phyloP scores from a whole-genome alignment of 164 flowering plant genomes.

The Cinnamomum chago region DNA sequence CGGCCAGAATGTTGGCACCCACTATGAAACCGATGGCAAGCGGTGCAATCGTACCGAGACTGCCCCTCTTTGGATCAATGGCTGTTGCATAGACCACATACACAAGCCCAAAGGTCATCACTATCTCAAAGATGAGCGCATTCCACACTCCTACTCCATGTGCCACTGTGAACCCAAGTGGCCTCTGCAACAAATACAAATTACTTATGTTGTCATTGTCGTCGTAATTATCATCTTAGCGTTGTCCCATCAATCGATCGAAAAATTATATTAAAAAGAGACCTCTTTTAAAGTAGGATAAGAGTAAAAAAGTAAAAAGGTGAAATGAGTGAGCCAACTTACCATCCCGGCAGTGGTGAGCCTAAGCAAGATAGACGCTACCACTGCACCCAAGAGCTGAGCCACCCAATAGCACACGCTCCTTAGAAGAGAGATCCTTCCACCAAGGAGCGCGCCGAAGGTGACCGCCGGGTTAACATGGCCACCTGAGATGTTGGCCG shows the following conservation, averaged over 20 bases:
- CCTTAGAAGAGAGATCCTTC: conserved; percentile 50
- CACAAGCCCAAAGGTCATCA: conserved; percentile 75
- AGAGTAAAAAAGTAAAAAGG: no score
- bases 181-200: conserved; percentile 4
- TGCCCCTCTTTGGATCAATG: conserved; percentile 61
- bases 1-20: conserved; percentile 68
- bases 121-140: conserved; percentile 67
- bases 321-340: neutral
- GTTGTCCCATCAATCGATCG: no score
- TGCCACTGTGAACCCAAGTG: conserved; percentile 34
- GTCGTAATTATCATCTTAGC: no score
- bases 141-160: conserved; percentile 48
- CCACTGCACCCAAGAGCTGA: conserved; percentile 57
- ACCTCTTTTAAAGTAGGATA: no score
- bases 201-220: no score
- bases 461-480: conserved; percentile 74
- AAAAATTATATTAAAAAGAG: no score
- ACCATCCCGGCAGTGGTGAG: conserved; percentile 58
- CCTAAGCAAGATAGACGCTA: conserved; percentile 50
- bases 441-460: conserved; percentile 66
- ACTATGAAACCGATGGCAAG: conserved; percentile 74
- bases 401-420: conserved; percentile 65
- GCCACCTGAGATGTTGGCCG: conserved; percentile 64
- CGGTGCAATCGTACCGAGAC: conserved; percentile 59
- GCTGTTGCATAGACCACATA: conserved; percentile 79